Evolutionary conservation across 805 yeast species (phyloP).

Genomic region (Zygosaccharomyces lentus): DNA sequence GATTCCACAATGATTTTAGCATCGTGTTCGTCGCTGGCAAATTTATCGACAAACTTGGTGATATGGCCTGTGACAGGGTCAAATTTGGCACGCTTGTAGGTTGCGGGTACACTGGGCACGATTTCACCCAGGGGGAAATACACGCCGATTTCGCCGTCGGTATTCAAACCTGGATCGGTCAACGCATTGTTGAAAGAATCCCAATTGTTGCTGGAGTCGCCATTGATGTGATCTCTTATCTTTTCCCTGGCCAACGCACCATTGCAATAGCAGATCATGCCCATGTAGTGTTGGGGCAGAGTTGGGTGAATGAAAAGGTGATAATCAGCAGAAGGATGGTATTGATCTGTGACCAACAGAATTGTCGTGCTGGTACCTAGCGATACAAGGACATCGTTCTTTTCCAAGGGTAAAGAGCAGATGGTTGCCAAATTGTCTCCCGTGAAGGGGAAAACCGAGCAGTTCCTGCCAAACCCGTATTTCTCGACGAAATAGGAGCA

Average conservation of each 20-base stretch:
- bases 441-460: slow-evolving; percentile 70
- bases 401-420: slow-evolving; percentile 69
- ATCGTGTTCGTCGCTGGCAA: slow-evolving; percentile 56
- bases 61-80: slow-evolving; percentile 29
- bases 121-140: slow-evolving; percentile 91
- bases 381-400: slow-evolving; percentile 74
- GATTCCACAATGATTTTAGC: slow-evolving; percentile 77
- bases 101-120: slow-evolving; percentile 74
- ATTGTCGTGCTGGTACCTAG: slow-evolving; percentile 93
- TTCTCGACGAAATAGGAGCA: slow-evolving; percentile 56
- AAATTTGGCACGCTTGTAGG: slow-evolving; percentile 50
- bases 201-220: slow-evolving; percentile 46
- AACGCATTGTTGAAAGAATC: slow-evolving; percentile 51
- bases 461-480: slow-evolving; percentile 57
- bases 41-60: slow-evolving; percentile 32
- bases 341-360: slow-evolving; percentile 71
- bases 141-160: slow-evolving; percentile 56
- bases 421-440: slow-evolving; percentile 92
- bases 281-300: slow-evolving; percentile 73
- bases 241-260: slow-evolving; percentile 84
- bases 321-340: slow-evolving; percentile 73
- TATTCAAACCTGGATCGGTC: slow-evolving; percentile 34
- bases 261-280: slow-evolving; percentile 91
- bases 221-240: slow-evolving; percentile 60
- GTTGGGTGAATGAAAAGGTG: slow-evolving; percentile 88